Percentiles rank a stretch among this genome's conserved stretches.
Evolutionary conservation across 1,139 yeast genomes (phyloP).

Genomic region (Hyphopichia fennica): DNA sequence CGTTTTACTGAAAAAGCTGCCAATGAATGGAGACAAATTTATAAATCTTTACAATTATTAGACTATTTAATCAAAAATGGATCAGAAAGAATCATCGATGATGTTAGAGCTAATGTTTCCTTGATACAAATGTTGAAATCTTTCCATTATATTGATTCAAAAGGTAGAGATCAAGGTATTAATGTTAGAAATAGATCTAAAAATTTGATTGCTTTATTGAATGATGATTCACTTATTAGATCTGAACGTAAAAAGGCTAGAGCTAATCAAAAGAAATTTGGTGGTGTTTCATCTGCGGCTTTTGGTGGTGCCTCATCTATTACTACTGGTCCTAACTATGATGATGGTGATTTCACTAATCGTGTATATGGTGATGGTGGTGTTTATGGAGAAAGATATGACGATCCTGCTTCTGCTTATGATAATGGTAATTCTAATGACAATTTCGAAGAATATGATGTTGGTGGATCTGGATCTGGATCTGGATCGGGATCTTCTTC

Average conservation of each 20-base stretch:
- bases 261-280: conserved; percentile 77
- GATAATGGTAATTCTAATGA: conserved; percentile 33
- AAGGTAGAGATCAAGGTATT: conserved; percentile 95
- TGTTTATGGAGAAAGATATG: conserved; percentile 69
- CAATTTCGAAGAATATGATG: conserved; percentile 74
- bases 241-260: conserved; percentile 87
- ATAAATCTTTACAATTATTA: conserved; percentile 86
- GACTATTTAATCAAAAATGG: conserved; percentile 93
- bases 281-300: conserved; percentile 60
- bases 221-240: conserved; percentile 76
- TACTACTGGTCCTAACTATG: conserved; percentile 40
- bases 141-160: conserved; percentile 91
- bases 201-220: conserved; percentile 65
- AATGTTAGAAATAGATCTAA: conserved; percentile 92
- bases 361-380: conserved; percentile 82
- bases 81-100: conserved; percentile 92
- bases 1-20: conserved; percentile 94
- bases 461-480: conserved; percentile 18
- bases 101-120: conserved; percentile 80
- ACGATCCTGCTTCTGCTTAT: conserved; percentile 51
- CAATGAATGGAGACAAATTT: conserved; percentile 97
- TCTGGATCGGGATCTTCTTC: conserved; percentile 1
- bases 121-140: conserved; percentile 86
- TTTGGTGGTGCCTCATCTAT: conserved; percentile 50
- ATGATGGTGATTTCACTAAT: conserved; percentile 53